These are phyloP conservation scores for Prunella vulgaris DNA, from an alignment of 257 asterid genomes.

Conservation along the genomic window DNA sequence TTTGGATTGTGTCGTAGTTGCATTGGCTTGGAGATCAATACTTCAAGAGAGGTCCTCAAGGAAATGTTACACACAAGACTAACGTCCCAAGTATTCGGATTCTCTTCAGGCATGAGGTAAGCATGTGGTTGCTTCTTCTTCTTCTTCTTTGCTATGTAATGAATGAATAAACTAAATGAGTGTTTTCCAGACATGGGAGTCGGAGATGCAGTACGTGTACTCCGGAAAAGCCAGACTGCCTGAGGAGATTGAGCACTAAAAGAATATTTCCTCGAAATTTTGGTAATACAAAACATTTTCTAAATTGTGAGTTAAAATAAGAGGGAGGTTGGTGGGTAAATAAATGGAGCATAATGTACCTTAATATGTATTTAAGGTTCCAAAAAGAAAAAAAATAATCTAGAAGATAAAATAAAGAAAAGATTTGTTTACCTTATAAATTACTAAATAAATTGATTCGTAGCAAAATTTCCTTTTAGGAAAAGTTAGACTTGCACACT, in stretches of 20 bases:
- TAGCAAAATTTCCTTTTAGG: no score
- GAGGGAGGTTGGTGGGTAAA: no score
- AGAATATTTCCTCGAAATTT: not conserved
- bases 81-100: slow-evolving; percentile 80
- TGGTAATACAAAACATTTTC: not conserved
- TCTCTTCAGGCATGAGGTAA: slow-evolving; percentile 86
- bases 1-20: slow-evolving; percentile 33
- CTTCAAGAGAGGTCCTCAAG: slow-evolving; percentile 66
- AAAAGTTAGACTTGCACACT: no score
- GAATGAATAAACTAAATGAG: slow-evolving; percentile 9
- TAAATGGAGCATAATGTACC: no score
- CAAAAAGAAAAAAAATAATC: no score
- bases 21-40: slow-evolving; percentile 88
- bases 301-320: not conserved
- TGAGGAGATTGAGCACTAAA: slow-evolving; percentile 55
- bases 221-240: slow-evolving; percentile 62
- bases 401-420: no score
- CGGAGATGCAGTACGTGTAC: slow-evolving; percentile 80
- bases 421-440: no score
- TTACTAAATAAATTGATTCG: no score
- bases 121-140: slow-evolving; percentile 8
- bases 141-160: not conserved
- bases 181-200: slow-evolving; percentile 73
- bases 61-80: slow-evolving; percentile 83
- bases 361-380: no score